Evolutionary conservation across 352 stramenopile genomes (phyloP).

Genomic region (Poterioochromonas sp.): DNA sequence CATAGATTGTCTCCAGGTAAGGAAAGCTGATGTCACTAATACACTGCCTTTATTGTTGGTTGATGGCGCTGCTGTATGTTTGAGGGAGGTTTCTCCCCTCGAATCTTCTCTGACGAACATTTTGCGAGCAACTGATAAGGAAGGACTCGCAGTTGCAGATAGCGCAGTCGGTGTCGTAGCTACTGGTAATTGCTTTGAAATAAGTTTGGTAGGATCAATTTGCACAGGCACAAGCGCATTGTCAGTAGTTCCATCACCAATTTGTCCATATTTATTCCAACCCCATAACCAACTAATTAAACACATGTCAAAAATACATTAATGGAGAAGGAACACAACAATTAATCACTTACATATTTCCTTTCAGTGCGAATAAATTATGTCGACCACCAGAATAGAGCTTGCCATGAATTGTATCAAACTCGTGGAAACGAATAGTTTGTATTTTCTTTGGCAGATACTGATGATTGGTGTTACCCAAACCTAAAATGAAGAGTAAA

Average conservation of each 20-base stretch:
- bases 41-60: too few species aligned
- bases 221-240: background rate
- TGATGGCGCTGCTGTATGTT: too few species aligned
- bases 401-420: background rate
- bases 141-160: too few species aligned
- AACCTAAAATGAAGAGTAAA: background rate
- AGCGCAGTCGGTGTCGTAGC: too few species aligned
- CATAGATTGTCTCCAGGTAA: too few species aligned
- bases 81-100: too few species aligned
- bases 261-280: slow-evolving; percentile 27
- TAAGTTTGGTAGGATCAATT: too few species aligned
- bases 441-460: background rate
- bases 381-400: background rate
- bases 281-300: slow-evolving; percentile 5
- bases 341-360: background rate
- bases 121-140: too few species aligned
- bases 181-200: too few species aligned
- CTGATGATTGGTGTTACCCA: background rate
- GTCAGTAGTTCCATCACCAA: background rate
- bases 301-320: background rate
- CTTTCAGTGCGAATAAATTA: background rate
- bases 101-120: too few species aligned
- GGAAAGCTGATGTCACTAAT: too few species aligned
- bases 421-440: background rate
- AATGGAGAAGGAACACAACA: background rate